phyloP scores from a whole-genome alignment of 345 rosid species.

The Hibiscus trionum region DNA sequence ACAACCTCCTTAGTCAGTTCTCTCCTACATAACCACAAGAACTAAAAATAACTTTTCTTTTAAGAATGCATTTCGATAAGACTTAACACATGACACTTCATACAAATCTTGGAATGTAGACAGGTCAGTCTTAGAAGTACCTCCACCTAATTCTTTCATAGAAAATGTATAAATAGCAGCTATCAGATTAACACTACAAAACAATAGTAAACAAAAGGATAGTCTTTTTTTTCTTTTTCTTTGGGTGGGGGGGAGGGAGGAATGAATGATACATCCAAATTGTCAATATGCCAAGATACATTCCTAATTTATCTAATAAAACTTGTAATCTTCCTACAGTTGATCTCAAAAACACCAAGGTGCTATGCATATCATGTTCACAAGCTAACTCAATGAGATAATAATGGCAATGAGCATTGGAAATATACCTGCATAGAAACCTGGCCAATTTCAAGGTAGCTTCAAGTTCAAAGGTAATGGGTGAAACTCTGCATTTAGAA shows the following conservation, averaged over 20 bases:
- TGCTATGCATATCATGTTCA: neutral
- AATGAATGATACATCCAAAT: neutral
- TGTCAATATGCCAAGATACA: neutral
- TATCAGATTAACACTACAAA: neutral
- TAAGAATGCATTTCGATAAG: neutral
- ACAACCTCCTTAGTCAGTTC: conserved; percentile 85
- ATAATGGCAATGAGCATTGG: neutral
- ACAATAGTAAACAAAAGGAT: neutral
- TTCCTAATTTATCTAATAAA: neutral
- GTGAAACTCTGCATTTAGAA: conserved; percentile 72
- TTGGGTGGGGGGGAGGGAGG: neutral
- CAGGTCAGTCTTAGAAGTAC: neutral
- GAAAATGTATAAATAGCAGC: neutral
- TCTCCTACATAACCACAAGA: conserved; percentile 46
- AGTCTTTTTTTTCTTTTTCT: neutral
- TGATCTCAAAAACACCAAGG: neutral
- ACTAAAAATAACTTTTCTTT: neutral
- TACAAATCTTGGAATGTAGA: neutral
- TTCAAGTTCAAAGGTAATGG: conserved; percentile 96
- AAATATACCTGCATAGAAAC: conserved; percentile 81
- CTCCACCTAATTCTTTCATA: neutral
- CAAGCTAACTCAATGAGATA: neutral
- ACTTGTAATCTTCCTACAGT: neutral
- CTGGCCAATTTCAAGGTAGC: conserved; percentile 90
- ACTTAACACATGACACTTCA: neutral